A percentile compares a stretch with the other conserved stretches of the same genome.
These are phyloP conservation scores for Miscanthus lutarioriparius DNA, from an alignment of 176 grass and related monocot genomes.

Conservation along the genomic window DNA sequence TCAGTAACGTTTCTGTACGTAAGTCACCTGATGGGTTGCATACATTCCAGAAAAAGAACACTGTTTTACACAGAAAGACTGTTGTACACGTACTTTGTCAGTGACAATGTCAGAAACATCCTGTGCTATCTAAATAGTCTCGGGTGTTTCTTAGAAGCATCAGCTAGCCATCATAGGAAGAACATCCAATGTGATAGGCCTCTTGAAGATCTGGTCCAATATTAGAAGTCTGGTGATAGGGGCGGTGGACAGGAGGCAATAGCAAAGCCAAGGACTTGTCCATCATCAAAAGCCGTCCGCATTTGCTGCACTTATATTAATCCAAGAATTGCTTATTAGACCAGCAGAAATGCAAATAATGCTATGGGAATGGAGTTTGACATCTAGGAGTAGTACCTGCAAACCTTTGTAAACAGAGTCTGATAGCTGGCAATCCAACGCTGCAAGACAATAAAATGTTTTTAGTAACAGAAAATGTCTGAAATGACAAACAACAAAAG, in stretches of 20 bases:
- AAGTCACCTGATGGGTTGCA: conserved; percentile 15
- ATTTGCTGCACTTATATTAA: conserved; percentile 73
- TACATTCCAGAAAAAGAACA: neutral
- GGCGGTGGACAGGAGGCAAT: conserved; percentile 78
- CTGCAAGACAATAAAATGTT: conserved; percentile 50
- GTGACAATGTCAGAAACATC: conserved; percentile 17
- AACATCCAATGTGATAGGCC: conserved; percentile 94
- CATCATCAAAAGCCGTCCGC: conserved; percentile 62
- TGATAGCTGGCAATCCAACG: conserved; percentile 82
- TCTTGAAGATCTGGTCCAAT: conserved; percentile 59
- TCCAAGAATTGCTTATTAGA: conserved; percentile 23
- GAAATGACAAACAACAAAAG: neutral
- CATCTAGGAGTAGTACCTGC: conserved; percentile 58
- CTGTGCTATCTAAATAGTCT: conserved; percentile 23
- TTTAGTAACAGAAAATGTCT: conserved; percentile 24
- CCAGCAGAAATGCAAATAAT: conserved; percentile 27
- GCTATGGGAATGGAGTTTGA: neutral
- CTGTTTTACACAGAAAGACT: conserved; percentile 23
- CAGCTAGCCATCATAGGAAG: conserved; percentile 59
- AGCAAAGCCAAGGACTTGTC: conserved; percentile 85
- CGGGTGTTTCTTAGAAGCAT: conserved; percentile 22
- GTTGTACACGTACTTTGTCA: conserved; percentile 28
- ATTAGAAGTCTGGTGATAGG: conserved; percentile 55
- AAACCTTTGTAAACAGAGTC: conserved; percentile 77
- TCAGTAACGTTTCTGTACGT: neutral